Conservation (phyloP, 768 basidiomycete species). For the Chlorophyllum brunneum region DNA sequence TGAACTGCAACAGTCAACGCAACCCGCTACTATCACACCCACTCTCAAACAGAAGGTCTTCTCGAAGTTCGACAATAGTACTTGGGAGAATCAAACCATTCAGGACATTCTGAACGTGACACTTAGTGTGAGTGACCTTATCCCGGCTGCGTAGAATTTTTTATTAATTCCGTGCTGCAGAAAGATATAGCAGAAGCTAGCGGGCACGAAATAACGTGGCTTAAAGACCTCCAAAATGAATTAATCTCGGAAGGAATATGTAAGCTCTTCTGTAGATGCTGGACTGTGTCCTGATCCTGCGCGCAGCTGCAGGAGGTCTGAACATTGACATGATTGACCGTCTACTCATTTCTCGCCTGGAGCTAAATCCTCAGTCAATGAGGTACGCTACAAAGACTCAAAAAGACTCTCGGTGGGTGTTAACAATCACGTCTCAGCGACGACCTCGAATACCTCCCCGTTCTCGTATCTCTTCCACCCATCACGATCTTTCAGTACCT, state of each 20-base stretch:
- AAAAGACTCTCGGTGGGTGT: neutral
- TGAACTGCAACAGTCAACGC: conserved; percentile 26
- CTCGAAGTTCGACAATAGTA: conserved; percentile 40
- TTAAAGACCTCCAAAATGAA: conserved; percentile 72
- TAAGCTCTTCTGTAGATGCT: conserved; percentile 24
- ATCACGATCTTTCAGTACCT: conserved; percentile 89
- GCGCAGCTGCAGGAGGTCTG: conserved; percentile 38
- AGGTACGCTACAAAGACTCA: conserved; percentile 39
- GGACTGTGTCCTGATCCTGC: conserved; percentile 2
- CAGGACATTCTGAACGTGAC: conserved; percentile 72
- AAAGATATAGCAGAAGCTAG: conserved; percentile 54
- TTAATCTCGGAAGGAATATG: conserved; percentile 55
- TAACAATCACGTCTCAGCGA: conserved; percentile 40
- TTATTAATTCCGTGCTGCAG: conserved; percentile 28
- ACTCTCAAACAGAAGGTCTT: conserved; percentile 47
- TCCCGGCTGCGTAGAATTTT: neutral
- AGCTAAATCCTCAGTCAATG: conserved; percentile 70
- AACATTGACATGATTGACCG: conserved; percentile 66
- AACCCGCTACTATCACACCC: conserved; percentile 24
- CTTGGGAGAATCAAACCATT: conserved; percentile 77
- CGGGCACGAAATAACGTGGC: conserved; percentile 74
- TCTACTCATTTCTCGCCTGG: conserved; percentile 79
- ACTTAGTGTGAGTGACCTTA: conserved; percentile 54
- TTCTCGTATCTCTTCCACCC: conserved; percentile 72
- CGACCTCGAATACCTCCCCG: conserved; percentile 70